Conservation (phyloP, 1,284 basidiomycete species). For the Waitea zeae region DNA sequence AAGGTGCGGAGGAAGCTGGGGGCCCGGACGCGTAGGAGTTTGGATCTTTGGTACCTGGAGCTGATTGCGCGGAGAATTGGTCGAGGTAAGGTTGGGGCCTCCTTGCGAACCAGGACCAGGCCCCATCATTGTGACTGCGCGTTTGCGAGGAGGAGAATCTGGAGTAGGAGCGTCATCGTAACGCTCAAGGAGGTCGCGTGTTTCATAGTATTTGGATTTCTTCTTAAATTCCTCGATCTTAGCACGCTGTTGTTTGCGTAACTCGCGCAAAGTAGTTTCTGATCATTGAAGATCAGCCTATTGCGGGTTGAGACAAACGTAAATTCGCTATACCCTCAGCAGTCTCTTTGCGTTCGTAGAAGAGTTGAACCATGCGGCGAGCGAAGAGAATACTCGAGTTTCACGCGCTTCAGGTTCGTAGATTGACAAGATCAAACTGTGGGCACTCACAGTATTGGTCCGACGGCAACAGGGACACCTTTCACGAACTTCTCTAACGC, state of each 20-base stretch:
- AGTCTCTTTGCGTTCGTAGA: conserved; percentile 74
- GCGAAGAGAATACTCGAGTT: conserved; percentile 60
- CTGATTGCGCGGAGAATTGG: conserved; percentile 9
- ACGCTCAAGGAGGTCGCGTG: conserved; percentile 77
- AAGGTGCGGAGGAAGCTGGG: neutral
- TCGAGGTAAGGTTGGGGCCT: conserved; percentile 12
- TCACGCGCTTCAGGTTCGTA: conserved; percentile 3
- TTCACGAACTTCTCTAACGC: conserved; percentile 29
- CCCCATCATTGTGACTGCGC: conserved; percentile 6
- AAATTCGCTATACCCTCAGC: conserved; percentile 53
- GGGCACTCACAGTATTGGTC: conserved; percentile 62
- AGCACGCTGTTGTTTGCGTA: conserved; percentile 67
- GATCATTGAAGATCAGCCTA: too few species aligned
- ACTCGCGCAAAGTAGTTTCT: conserved; percentile 60
- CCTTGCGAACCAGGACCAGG: conserved; percentile 3
- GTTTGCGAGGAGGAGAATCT: conserved; percentile 18
- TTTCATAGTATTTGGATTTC: conserved; percentile 90
- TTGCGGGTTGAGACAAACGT: too few species aligned
- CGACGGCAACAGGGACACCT: conserved; percentile 42
- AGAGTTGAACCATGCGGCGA: conserved; percentile 70
- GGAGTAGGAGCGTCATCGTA: conserved; percentile 54
- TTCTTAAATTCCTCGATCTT: conserved; percentile 96
- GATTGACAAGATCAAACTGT: too few species aligned
- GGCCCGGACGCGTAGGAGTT: neutral
- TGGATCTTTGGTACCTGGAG: conserved; percentile 3